Conservation (phyloP, 768 basidiomycete species). For the Xanthoconium purpureum region DNA sequence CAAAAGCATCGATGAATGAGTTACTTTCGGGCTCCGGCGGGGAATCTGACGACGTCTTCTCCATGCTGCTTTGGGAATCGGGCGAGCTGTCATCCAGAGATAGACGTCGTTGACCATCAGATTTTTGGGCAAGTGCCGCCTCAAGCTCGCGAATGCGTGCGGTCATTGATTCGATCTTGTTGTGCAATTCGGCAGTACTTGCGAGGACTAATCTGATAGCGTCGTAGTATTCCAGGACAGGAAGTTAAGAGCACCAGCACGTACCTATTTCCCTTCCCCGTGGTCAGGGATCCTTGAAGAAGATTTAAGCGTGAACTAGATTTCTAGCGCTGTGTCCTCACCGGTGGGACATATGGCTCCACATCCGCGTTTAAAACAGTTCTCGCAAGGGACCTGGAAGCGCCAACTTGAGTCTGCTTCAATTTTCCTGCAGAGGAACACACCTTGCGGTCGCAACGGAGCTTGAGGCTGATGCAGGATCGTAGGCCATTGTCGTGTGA, state of each 20-base stretch:
- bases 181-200: constrained; percentile 69
- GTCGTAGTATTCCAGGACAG: neutral
- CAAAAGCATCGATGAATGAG: constrained; percentile 47
- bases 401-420: constrained; percentile 9
- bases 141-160: constrained; percentile 62
- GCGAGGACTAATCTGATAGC: constrained; percentile 52
- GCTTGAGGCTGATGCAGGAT: constrained; percentile 45
- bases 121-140: constrained; percentile 48
- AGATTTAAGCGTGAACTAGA: neutral
- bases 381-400: constrained; percentile 70
- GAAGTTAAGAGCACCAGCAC: neutral
- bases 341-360: constrained; percentile 77
- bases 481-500: neutral
- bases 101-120: constrained; percentile 50
- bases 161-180: constrained; percentile 53
- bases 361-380: constrained; percentile 73
- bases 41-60: constrained; percentile 20
- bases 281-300: constrained; percentile 46
- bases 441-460: constrained; percentile 64
- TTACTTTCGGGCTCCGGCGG: constrained; percentile 38
- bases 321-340: constrained; percentile 23
- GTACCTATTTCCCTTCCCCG: constrained; percentile 59
- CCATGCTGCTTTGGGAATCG: constrained; percentile 23
- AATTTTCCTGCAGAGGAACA: neutral
- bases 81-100: constrained; percentile 31